Percentiles rank a stretch among this genome's conserved stretches.
Conservation (phyloP, 345 rosid species). For the Turritis glabra region DNA sequence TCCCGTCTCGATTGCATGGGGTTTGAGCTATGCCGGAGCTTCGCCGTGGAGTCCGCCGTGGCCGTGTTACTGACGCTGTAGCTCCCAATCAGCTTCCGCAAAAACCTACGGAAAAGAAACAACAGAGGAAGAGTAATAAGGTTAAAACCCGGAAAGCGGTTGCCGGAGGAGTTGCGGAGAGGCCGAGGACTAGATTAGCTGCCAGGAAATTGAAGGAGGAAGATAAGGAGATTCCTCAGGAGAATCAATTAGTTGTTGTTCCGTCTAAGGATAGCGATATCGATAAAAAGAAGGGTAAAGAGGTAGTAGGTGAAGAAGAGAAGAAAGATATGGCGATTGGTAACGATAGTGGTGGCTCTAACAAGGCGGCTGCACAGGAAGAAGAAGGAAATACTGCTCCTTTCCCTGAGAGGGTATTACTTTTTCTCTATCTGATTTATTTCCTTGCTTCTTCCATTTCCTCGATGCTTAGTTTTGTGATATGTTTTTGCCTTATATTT, state of each 20-base stretch:
- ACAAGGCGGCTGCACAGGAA: slow-evolving; percentile 73
- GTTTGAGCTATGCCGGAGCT: slow-evolving; percentile 89
- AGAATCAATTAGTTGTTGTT: slow-evolving; percentile 39
- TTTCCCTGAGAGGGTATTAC: slow-evolving; percentile 74
- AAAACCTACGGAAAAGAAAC: slow-evolving; percentile 33
- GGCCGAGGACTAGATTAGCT: slow-evolving; percentile 68
- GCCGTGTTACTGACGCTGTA: slow-evolving; percentile 47
- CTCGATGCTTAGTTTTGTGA: neutral
- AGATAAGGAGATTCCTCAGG: slow-evolving; percentile 30
- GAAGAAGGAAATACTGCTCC: slow-evolving; percentile 94
- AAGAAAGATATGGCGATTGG: slow-evolving; percentile 53
- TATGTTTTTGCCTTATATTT: neutral
- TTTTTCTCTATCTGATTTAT: neutral
- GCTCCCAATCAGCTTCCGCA: slow-evolving; percentile 30
- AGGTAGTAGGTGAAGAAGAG: slow-evolving; percentile 32
- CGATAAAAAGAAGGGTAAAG: slow-evolving; percentile 41
- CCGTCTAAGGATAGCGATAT: slow-evolving; percentile 38
- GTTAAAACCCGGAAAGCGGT: slow-evolving; percentile 49
- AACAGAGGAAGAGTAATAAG: slow-evolving; percentile 34
- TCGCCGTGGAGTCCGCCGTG: slow-evolving; percentile 80
- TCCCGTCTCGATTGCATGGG: slow-evolving; percentile 68
- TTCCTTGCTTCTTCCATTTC: neutral
- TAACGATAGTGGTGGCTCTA: slow-evolving; percentile 75
- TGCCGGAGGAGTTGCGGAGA: slow-evolving; percentile 35
- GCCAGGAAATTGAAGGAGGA: slow-evolving; percentile 47